Evolutionary conservation across 257 asterid species (phyloP).

Genomic region (Penstemon barbatus): DNA sequence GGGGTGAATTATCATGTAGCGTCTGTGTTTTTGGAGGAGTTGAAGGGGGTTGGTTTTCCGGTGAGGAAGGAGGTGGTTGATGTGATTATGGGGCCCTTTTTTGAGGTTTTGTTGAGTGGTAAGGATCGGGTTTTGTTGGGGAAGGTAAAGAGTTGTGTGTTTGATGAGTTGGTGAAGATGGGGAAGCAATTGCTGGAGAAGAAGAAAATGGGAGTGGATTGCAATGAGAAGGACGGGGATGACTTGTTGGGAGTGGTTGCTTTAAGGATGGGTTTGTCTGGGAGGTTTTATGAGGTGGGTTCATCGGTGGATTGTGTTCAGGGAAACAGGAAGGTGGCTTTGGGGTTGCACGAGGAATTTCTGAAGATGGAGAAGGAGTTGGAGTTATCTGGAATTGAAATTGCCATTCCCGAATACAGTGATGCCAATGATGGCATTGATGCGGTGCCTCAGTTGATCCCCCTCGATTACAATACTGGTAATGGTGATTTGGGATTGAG

Average conservation of each 20-base stretch:
- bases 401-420: conserved; percentile 50
- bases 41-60: conserved; percentile 62
- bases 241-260: conserved; percentile 61
- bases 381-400: conserved; percentile 54
- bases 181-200: conserved; percentile 56
- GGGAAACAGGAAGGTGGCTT: conserved; percentile 76
- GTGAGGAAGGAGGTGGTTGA: conserved; percentile 55
- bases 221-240: conserved; percentile 46
- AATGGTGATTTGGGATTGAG: conserved; percentile 34
- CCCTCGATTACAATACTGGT: conserved; percentile 35
- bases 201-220: conserved; percentile 46
- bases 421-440: conserved; percentile 38
- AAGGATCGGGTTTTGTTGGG: conserved; percentile 73
- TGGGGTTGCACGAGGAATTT: conserved; percentile 75
- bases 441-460: conserved; percentile 67
- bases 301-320: conserved; percentile 64
- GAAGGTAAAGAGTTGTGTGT: conserved; percentile 72
- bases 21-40: conserved; percentile 83
- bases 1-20: conserved; percentile 89
- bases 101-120: conserved; percentile 47
- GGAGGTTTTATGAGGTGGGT: conserved; percentile 61
- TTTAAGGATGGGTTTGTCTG: conserved; percentile 65
- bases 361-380: conserved; percentile 75
- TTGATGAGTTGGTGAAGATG: conserved; percentile 59
- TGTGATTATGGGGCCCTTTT: conserved; percentile 62